Evolutionary conservation across 148 eudicot genomes (phyloP).

Genomic region (Nyssa sinensis): DNA sequence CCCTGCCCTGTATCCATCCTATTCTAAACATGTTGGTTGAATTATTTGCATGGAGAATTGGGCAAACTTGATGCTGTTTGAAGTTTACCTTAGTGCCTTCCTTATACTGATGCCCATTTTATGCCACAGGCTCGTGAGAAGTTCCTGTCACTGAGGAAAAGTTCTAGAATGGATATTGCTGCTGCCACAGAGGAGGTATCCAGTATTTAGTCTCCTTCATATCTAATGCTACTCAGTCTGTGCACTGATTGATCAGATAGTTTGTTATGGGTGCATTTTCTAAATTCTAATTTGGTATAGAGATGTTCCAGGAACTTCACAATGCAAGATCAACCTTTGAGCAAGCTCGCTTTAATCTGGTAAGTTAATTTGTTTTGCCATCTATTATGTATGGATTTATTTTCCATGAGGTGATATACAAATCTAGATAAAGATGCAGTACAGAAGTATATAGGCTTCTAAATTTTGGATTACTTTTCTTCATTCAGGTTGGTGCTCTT

Average conservation of each 20-base stretch:
- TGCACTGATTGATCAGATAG: slow-evolving; percentile 15
- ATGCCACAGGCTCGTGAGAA: slow-evolving; percentile 72
- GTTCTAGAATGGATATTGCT: slow-evolving; percentile 69
- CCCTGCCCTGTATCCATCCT: too few species aligned
- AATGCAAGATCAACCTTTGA: slow-evolving; percentile 76
- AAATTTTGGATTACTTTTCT: slow-evolving; percentile 6
- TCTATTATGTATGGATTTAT: neutral
- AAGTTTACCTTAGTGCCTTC: slow-evolving; percentile 1
- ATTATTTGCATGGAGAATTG: neutral
- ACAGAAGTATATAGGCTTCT: slow-evolving; percentile 9
- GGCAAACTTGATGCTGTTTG: neutral
- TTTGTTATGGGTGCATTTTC: slow-evolving; percentile 33
- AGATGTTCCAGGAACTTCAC: slow-evolving; percentile 85
- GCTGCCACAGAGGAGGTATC: slow-evolving; percentile 75
- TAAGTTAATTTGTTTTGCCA: slow-evolving; percentile 17
- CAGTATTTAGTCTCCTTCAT: slow-evolving; percentile 20
- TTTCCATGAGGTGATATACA: neutral
- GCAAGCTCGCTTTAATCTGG: slow-evolving; percentile 89
- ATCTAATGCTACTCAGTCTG: neutral
- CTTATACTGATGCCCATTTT: slow-evolving; percentile 15
- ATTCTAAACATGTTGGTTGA: neutral
- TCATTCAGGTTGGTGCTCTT: slow-evolving; percentile 67
- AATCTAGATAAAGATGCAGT: slow-evolving; percentile 11
- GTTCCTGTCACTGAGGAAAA: slow-evolving; percentile 73
- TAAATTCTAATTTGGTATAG: slow-evolving; percentile 69